Base-by-base conservation (phyloP, 2,329 filamentous ascomycete species). In the Erysiphe pulchra region DNA sequence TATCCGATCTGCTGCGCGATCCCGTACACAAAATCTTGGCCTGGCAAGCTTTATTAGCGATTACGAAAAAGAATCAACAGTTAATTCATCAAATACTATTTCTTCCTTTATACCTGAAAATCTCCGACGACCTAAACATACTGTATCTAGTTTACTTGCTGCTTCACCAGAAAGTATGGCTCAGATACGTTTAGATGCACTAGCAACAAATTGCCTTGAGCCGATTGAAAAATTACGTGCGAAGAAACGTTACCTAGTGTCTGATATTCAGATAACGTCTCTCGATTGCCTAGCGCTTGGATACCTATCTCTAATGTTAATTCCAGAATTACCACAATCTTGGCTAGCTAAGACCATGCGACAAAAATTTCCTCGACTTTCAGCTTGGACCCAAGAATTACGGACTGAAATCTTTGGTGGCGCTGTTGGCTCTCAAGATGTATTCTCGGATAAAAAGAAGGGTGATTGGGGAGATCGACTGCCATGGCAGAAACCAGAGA, bases 271-370 rank as follows among this genome's bases (percentile, higher is more conserved):
- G n/a, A 67, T 72, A 0, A 73, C 73, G 2, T 73, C 70, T 46
- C 61, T 92, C 20, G 86, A 94, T 60, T 93, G 82, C 57, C 60
- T 94, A 42, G 77, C 75, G 0, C 73, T 83, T 54, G 90, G 77
- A 11, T 92, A 92, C 58, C 64, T 95, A 33, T 69, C 74, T 1
- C 62, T 94, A 44, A 80, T 90, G 65, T 64, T 79, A 1, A 65
- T 70, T 20, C 70, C 76, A 0, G 60, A 69, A 9, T 57, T 80
- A 18, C 72, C 75, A 14, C 70, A 75, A 46, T 59, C 69, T 16
- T 82, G 75, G 75, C 60, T 80, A 5, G 63, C 64, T 47, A 67
- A 73, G 44, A 66, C 68, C 0, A 65, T 81, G 55, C 58, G 62
- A 46, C 60, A 58, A 18, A 70, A 72, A 47, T 67, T 65, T 40